Base-by-base conservation (phyloP, 1,139 yeast species). In the Kluyveromyces sp. region DNA sequence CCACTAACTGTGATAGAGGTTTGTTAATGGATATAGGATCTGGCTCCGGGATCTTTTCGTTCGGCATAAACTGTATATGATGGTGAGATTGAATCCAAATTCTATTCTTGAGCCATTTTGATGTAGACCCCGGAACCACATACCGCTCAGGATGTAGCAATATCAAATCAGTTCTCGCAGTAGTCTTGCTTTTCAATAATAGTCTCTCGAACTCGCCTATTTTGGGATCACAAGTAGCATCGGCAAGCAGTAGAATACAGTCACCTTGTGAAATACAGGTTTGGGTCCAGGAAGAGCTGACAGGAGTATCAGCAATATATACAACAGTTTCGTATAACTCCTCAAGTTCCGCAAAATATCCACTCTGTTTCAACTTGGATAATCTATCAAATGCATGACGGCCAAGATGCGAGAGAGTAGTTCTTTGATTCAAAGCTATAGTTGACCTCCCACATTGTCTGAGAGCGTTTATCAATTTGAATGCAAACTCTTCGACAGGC, bases 261-360 rank as follows among this genome's bases (percentile, higher is more conserved):
- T 92, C 98, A 11, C 96, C 97, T 63, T 89, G 97, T 4, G 94
- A 78, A 40, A 92, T 83, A 63, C 98, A 92, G 0, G 96, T 86
- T 8, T 79, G 75, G 0, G 96, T 87, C 98, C 98, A 92, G 28
- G 80, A 75, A 0, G 96, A 85, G 51, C 80, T 80, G 2, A 84
- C 78, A 1, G 85, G 74, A 0, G 96, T 80, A 56, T 92, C 97
- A 32, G 94, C 92, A 18, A 92, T 79, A 57, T 92, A 92, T 3
- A 92, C 78, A 4, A 92, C 83, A 2, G 89, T 83, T 55, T 89
- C 87, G 60, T 81, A 86, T 50, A 79, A 77, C 56, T 89, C 97
- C 68, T 92, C 98, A 45, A 92, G 70, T 51, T 88, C 94, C 0
- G 96, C 86, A 57, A 92, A 83, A 57, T 83, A 86, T 0, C 96